Base-by-base conservation (phyloP, 108 stramenopile genomes). In the Chaetoceros tenuissimus region DNA sequence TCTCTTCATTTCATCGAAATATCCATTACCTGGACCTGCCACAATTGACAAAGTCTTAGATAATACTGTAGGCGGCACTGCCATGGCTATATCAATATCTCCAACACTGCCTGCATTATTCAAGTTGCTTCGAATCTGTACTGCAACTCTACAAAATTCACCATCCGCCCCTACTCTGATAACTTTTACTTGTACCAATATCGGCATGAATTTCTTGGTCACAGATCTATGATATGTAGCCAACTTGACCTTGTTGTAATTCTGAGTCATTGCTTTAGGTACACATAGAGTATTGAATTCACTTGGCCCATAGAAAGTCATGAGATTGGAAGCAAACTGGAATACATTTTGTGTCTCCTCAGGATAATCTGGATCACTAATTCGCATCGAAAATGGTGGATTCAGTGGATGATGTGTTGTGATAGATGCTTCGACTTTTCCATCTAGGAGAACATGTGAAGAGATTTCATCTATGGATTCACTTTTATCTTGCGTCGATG, bases 101-200 rank as follows among this genome's bases (percentile, higher is more conserved):
- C 47, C 45, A 57, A 89, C 29, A 57, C 83, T 72, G 2, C 78
- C 81, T n/a, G 51, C 34, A 57, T 89, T 89, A 17, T 68, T 63
- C 24, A 89, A 55, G 51, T 85, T 85, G 29, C 77, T 77, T 34
- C 87, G 81, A 17, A 89, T 78, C 74, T 89, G 87, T n/a, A 85
- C 57, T 0, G 77, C 74, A 18, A 89, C 53, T 31, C 81, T 71
- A 52, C 76, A 59, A 8, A 46, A 67, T 5, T 52, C 73, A n/a
- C 60, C 74, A 0, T 73, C 13, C 34, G 5, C 34, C 13, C 34
- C 34, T 10, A 40, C 5, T 40, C 34, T 5, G 13, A 10, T 5
- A 10, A 40, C 34, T 40, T 13, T 40, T 10, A 5, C 13, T 13
- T 40, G 34, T 10, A 40, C 34, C 5, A 40, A 13, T 5, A 40